phyloP scores from a whole-genome alignment of 371 early-diverging fungal genomes.

The Gilbertella persicaria region DNA sequence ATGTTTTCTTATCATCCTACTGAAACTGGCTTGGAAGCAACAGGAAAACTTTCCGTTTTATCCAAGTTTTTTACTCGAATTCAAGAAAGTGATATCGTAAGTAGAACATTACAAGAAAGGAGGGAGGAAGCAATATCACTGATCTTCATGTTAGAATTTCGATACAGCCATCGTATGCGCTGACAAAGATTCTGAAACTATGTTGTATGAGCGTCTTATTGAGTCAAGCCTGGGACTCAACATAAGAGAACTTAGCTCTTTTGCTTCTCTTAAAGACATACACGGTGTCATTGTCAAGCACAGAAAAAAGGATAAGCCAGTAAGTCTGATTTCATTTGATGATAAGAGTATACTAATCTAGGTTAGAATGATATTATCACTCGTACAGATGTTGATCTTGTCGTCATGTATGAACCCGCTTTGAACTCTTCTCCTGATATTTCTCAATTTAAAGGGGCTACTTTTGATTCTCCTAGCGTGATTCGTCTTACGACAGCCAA shows the following conservation, averaged over 20 bases:
- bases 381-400: background rate
- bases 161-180: background rate
- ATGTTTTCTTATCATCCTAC: background rate
- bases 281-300: background rate
- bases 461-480: background rate
- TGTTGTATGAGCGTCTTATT: background rate
- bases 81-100: background rate
- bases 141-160: background rate
- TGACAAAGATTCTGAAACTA: background rate
- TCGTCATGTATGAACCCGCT: conserved; percentile 4
- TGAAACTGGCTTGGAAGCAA: background rate
- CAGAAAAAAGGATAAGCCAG: background rate
- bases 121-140: no score
- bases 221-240: background rate
- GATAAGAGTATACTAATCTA: no score
- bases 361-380: background rate
- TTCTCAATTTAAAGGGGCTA: background rate
- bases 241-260: background rate
- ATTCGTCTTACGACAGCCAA: background rate
- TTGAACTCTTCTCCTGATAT: background rate
- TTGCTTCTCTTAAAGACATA: background rate
- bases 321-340: no score
- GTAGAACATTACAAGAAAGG: background rate
- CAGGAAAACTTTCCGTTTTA: background rate
- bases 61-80: background rate